Percentiles rank a stretch among this genome's conserved stretches.
Conservation (phyloP, 495 filamentous ascomycete genomes). For the Evernia prunastri region DNA sequence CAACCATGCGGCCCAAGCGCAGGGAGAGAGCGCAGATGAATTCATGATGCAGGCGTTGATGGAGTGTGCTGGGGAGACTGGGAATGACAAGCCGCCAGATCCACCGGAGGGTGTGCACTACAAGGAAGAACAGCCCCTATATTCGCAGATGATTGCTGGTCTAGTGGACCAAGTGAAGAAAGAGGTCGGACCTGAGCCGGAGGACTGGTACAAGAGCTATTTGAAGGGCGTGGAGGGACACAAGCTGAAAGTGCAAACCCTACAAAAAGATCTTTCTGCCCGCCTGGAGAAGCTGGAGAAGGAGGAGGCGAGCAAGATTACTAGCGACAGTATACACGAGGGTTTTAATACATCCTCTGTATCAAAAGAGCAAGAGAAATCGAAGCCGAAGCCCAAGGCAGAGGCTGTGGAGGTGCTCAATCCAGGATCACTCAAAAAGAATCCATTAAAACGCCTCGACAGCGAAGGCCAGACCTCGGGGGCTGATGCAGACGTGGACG, state of each 20-base stretch:
- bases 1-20: constrained; percentile 58
- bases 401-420: constrained; percentile 75
- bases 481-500: constrained; percentile 55
- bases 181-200: constrained; percentile 62
- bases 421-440: constrained; percentile 43
- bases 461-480: constrained; percentile 46
- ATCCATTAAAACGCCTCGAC: constrained; percentile 31
- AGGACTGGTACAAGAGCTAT: constrained; percentile 63
- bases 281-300: constrained; percentile 78
- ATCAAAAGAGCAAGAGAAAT: constrained; percentile 49
- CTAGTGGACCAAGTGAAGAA: constrained; percentile 92
- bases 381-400: constrained; percentile 29
- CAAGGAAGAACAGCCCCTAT: constrained; percentile 71
- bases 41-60: constrained; percentile 82
- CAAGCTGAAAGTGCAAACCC: constrained; percentile 62
- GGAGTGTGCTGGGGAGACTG: constrained; percentile 62
- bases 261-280: constrained; percentile 65
- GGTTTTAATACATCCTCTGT: constrained; percentile 83
- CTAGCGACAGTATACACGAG: constrained; percentile 84
- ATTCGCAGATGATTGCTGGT: constrained; percentile 91
- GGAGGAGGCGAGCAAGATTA: constrained; percentile 85
- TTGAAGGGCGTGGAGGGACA: constrained; percentile 69
- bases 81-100: constrained; percentile 64
- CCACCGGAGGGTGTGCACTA: constrained; percentile 75
- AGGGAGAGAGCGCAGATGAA: constrained; percentile 57